Base-by-base conservation (phyloP, 768 basidiomycete genomes). In the Xerocomellus dryophilus region DNA sequence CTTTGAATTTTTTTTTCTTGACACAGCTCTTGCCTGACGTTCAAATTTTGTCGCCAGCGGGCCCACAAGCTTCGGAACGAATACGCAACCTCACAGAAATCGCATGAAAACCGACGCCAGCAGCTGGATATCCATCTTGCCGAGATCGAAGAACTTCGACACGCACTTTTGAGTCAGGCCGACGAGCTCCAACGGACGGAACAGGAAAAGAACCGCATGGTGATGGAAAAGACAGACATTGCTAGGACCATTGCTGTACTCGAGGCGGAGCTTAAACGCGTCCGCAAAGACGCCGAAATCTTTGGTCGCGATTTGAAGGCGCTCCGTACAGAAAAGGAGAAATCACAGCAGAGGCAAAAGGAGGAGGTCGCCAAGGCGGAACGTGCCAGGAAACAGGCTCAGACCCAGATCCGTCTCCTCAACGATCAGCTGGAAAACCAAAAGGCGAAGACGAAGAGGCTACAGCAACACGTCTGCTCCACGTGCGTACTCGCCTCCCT, bases 91-190 rank as follows among this genome's bases (percentile, higher is more conserved):
- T 83, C 84, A 17, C 84, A 86, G 44, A 78, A 74, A 14, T 79
- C 84, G 9, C 90, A 93, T 61, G 84, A 90, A 56, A 77, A 81
- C 34, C 80, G 85, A 23, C 83, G 87, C 2, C 81, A 86, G 53
- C 82, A 90, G 55, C 81, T 94, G 34, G 89, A 91, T 63, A 70
- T 84, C 2, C 83, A 85, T 49, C 76, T 82, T 7, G 71, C 77
- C 17, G 90, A 93, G 67, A 86, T 93, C 53, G 85, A 88, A 4
- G 85, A 89, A 29, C 82, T 93, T n/a, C 81, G 82, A 36, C 78
- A 75, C 5, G 84, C 85, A 2, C 76, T 92, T 14, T 77, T 82
- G 15, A 74, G 78, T 51, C 82, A 84, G 49, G 79, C 80, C 4
- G 75, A 76, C 25, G 82, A 85, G 59, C 78, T 93, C 38, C 81